phyloP scores from a whole-genome alignment of 2,329 filamentous ascomycete species.

The Diaporthe vexans region DNA sequence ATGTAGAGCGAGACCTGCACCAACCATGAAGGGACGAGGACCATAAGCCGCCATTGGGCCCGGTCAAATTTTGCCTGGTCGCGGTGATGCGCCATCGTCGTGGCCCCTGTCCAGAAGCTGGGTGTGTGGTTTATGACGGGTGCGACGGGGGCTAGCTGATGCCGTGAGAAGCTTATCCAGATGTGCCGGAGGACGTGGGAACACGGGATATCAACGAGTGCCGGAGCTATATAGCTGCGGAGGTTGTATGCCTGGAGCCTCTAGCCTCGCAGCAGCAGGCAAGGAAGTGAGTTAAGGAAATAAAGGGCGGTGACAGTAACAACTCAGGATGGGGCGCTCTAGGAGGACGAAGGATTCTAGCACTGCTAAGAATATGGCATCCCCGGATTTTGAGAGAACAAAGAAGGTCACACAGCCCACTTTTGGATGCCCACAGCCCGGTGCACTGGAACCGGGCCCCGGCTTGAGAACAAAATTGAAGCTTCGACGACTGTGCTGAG shows the following conservation, averaged over 20 bases:
- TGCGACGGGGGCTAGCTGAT: slow-evolving; percentile 12
- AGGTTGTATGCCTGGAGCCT: not conserved
- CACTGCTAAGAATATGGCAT: slow-evolving; percentile 36
- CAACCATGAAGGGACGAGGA: slow-evolving; percentile 66
- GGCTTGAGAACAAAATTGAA: slow-evolving; percentile 34
- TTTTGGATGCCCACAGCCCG: slow-evolving; percentile 33
- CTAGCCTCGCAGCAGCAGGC: not conserved
- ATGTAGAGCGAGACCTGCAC: slow-evolving; percentile 62
- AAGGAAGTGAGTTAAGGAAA: not conserved
- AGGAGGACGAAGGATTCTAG: slow-evolving; percentile 31
- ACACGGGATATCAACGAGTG: not conserved
- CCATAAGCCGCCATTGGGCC: slow-evolving; percentile 62
- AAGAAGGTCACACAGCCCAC: slow-evolving; percentile 40
- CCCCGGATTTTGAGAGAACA: slow-evolving; percentile 34
- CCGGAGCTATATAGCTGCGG: not conserved
- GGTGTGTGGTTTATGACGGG: not conserved
- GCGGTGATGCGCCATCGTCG: slow-evolving; percentile 58
- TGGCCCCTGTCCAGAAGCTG: slow-evolving; percentile 25
- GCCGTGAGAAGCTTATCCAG: slow-evolving; percentile 28
- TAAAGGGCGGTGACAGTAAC: slow-evolving; percentile 36
- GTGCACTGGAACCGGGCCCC: slow-evolving; percentile 19
- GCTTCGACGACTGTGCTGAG: not conserved
- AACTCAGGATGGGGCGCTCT: slow-evolving; percentile 22
- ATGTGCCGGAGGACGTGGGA: not conserved
- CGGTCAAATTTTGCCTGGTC: slow-evolving; percentile 67